A percentile compares a stretch with the other conserved stretches of the same genome.
phyloP scores from a whole-genome alignment of 2,329 filamentous ascomycete genomes.

The Neonectria faginata region DNA sequence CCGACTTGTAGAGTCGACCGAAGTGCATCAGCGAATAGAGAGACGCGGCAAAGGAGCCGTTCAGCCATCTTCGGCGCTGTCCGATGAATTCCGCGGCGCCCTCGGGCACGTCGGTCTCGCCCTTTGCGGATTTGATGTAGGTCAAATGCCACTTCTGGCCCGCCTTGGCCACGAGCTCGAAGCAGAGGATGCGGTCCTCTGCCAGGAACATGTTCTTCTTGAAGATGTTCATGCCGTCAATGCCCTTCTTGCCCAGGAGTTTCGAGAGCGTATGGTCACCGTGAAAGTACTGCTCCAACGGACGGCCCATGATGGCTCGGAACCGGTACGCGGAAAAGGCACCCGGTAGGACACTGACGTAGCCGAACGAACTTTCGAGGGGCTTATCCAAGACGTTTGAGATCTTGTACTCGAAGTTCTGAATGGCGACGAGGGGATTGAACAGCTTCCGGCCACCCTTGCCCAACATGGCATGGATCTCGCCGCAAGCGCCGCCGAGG shows the following conservation, averaged over 20 bases:
- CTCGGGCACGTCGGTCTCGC: constrained; percentile 12
- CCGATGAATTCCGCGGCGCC: constrained; percentile 7
- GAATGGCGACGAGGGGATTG: constrained; percentile 12
- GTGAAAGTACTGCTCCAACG: constrained; percentile 13
- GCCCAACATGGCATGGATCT: constrained; percentile 11
- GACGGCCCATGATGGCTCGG: constrained; percentile 10
- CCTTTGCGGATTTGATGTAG: constrained; percentile 16
- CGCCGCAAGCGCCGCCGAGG: constrained; percentile 14
- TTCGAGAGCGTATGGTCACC: constrained; percentile 18
- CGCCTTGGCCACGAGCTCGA: constrained; percentile 12
- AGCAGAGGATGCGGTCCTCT: constrained; percentile 15
- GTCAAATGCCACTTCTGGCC: constrained; percentile 11
- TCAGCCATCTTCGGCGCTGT: constrained; percentile 17
- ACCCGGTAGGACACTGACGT: constrained; percentile 7
- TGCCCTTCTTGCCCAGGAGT: constrained; percentile 16
- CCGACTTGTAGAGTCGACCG: constrained; percentile 1
- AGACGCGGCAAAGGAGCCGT: constrained; percentile 17
- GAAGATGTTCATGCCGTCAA: constrained; percentile 17
- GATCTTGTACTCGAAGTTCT: constrained; percentile 19
- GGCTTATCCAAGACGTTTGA: constrained; percentile 13
- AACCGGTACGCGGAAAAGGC: constrained; percentile 19
- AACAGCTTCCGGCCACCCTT: constrained; percentile 4
- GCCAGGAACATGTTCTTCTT: constrained; percentile 20
- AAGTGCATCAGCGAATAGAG: constrained; percentile 10
- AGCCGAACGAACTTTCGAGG: constrained; percentile 12